A percentile compares a stretch with the other conserved stretches of the same genome.
Evolutionary conservation across 1,284 basidiomycete species (phyloP).

Genomic region (Cutaneotrichosporon mucoides): DNA sequence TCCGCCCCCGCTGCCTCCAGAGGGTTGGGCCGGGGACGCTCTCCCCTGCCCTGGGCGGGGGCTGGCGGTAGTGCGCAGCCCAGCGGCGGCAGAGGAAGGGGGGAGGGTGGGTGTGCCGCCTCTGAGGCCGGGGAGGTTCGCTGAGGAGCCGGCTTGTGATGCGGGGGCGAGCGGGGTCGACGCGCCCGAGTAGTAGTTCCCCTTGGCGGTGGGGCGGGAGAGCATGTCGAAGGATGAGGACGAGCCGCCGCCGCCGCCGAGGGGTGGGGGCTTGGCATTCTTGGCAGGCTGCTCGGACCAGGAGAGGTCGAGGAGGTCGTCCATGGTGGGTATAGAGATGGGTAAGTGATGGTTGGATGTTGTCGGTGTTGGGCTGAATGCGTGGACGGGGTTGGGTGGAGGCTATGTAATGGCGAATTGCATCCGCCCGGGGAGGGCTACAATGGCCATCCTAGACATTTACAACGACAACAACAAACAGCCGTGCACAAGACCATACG

Average conservation of each 20-base stretch:
- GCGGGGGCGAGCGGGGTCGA: background rate
- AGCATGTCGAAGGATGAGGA: conserved; percentile 20
- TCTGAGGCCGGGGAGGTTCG: background rate
- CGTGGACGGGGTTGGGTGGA: too few relatives aligned
- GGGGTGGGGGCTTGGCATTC: background rate
- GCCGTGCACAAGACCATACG: too few relatives aligned
- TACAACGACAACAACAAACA: too few relatives aligned
- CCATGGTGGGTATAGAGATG: conserved; percentile 33
- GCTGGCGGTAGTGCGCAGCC: too few relatives aligned
- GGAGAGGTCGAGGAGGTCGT: conserved; percentile 53
- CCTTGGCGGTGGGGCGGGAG: conserved; percentile 4
- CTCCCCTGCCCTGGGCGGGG: background rate
- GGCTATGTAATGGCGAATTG: too few relatives aligned
- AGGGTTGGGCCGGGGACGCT: too few relatives aligned
- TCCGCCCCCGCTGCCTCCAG: conserved; percentile 30
- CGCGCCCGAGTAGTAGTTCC: conserved; percentile 19
- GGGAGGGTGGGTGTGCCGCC: background rate
- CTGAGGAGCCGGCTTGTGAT: background rate
- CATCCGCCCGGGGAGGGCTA: too few relatives aligned
- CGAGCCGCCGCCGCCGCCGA: too few relatives aligned
- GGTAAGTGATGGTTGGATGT: too few relatives aligned
- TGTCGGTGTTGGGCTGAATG: too few relatives aligned
- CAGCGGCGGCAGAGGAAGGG: background rate
- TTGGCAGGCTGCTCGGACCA: conserved; percentile 32
- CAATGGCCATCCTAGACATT: too few relatives aligned